phyloP scores from a whole-genome alignment of 495 filamentous ascomycete species.

The Tirmania nivea region DNA sequence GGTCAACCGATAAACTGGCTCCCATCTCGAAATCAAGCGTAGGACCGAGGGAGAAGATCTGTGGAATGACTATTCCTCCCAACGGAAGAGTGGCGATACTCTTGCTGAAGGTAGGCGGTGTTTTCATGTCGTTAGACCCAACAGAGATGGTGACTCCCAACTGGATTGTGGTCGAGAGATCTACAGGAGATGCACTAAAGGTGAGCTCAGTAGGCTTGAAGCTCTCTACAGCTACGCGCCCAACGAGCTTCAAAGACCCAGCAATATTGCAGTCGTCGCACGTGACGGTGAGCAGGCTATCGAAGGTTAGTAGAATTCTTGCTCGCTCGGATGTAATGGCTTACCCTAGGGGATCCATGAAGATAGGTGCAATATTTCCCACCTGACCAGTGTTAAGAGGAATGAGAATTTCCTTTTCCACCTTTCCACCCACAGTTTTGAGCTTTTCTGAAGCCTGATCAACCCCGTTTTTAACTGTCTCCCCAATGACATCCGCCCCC shows the following conservation, averaged over 20 bases:
- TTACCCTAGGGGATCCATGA: constrained; percentile 5
- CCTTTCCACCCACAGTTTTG: not conserved
- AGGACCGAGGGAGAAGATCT: constrained; percentile 19
- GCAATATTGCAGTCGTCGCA: constrained; percentile 20
- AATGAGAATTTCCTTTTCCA: constrained; percentile 12
- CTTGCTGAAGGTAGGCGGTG: not conserved
- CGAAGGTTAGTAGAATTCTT: not conserved
- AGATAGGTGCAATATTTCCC: constrained; percentile 8
- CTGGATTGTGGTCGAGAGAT: constrained; percentile 15
- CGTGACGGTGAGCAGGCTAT: constrained; percentile 12
- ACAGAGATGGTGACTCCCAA: constrained; percentile 16
- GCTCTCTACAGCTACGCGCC: constrained; percentile 16
- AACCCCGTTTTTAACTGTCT: not conserved
- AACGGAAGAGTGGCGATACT: not conserved
- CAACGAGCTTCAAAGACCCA: constrained; percentile 17
- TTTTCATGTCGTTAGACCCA: constrained; percentile 5
- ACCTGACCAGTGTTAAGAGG: constrained; percentile 6
- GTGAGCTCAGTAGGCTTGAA: constrained; percentile 15
- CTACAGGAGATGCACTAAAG: constrained; percentile 12
- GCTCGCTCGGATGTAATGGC: not conserved
- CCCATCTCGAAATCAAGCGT: constrained; percentile 18
- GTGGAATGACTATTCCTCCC: constrained; percentile 12
- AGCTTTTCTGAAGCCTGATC: not conserved
- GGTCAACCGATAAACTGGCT: constrained; percentile 9
- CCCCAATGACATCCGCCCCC: not conserved